Conservation (phyloP, 169 alveolate species). For the Eimeria praecox region DNA sequence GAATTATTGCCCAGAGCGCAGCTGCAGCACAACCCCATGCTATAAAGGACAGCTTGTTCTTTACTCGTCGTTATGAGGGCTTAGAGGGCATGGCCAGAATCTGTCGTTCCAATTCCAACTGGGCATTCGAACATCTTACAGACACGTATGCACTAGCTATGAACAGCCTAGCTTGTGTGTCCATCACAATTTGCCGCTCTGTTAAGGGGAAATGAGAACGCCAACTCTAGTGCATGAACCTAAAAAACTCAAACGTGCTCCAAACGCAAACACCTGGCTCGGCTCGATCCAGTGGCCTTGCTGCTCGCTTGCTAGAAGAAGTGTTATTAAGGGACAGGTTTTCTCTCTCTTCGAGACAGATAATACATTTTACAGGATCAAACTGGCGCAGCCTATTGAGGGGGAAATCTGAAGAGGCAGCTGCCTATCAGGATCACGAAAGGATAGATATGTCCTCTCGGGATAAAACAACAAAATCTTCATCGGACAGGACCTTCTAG, state of each 20-base stretch:
- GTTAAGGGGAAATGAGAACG: neutral
- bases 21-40: neutral
- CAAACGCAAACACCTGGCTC: no score
- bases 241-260: neutral
- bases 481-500: neutral
- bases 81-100: neutral
- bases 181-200: neutral
- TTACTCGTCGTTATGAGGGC: neutral
- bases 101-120: neutral
- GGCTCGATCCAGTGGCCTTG: neutral
- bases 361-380: no score
- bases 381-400: no score
- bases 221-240: neutral
- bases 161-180: neutral
- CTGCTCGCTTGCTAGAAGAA: neutral
- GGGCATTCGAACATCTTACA: neutral
- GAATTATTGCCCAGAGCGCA: neutral
- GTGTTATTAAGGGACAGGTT: neutral
- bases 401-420: no score
- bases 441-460: neutral
- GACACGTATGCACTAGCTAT: neutral
- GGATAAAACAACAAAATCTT: neutral
- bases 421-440: neutral
- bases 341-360: neutral
- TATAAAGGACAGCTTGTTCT: neutral